Percentiles rank a stretch among this genome's conserved stretches.
Evolutionary conservation across 228 moss, liverwort and hornwort species (phyloP).

Genomic region (Sphagnum fallax): DNA sequence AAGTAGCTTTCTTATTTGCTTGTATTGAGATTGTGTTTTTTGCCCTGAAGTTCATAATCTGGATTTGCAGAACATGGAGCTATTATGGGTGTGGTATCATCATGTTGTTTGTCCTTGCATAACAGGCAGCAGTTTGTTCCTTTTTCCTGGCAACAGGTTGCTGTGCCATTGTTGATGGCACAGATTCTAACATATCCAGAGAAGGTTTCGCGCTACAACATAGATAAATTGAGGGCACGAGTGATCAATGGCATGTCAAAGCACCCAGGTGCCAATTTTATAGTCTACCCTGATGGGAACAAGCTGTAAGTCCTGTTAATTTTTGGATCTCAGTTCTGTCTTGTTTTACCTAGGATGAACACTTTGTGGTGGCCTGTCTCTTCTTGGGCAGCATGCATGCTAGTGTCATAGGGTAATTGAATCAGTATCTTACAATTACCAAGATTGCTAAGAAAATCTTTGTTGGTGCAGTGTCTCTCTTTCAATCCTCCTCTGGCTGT

Average conservation of each 20-base stretch:
- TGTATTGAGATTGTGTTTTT: neutral
- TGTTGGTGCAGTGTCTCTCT: no score
- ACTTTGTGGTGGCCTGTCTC: neutral
- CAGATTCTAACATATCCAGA: slow-evolving; percentile 92
- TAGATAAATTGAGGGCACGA: slow-evolving; percentile 84
- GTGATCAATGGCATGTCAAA: slow-evolving; percentile 92
- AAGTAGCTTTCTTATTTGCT: no score
- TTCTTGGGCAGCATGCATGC: neutral
- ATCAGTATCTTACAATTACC: no score
- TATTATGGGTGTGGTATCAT: no score
- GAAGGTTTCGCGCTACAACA: slow-evolving; percentile 94
- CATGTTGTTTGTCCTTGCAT: no score
- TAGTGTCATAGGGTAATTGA: no score
- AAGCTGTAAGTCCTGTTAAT: slow-evolving; percentile 32
- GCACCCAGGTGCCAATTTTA: slow-evolving; percentile 96
- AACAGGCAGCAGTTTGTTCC: neutral
- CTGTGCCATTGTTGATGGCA: slow-evolving; percentile 92
- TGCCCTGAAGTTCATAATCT: no score
- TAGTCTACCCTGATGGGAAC: slow-evolving; percentile 67
- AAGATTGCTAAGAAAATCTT: no score
- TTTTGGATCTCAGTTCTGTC: neutral
- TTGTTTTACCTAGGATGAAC: neutral
- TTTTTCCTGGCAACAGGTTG: slow-evolving; percentile 50
- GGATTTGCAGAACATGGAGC: no score
- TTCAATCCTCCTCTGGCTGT: no score